phyloP scores from a whole-genome alignment of 768 basidiomycete genomes.

The Boletus eberwhitei region DNA sequence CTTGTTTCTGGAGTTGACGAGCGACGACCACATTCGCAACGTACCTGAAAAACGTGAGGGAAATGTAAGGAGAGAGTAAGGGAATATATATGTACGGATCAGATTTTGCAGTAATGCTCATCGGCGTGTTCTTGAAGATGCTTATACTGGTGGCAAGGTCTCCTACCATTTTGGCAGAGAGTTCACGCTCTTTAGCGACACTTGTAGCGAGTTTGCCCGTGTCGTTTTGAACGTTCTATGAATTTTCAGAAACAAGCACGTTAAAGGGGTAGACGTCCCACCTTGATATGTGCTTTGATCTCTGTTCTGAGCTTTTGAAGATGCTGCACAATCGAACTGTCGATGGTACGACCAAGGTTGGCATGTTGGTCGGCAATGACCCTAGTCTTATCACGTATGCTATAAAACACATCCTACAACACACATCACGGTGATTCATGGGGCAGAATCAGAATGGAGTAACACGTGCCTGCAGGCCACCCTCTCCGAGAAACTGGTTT shows the following conservation, averaged over 20 bases:
- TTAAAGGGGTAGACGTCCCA: conserved; percentile 21
- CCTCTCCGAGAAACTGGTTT: conserved; percentile 98
- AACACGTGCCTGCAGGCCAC: conserved; percentile 73
- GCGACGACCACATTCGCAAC: conserved; percentile 69
- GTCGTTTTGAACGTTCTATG: conserved; percentile 88
- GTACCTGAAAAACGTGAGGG: conserved; percentile 39
- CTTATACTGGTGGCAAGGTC: conserved; percentile 86
- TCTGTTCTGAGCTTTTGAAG: conserved; percentile 91
- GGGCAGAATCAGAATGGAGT: background rate
- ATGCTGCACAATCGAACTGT: conserved; percentile 96
- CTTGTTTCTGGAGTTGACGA: conserved; percentile 85
- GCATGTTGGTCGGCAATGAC: conserved; percentile 94
- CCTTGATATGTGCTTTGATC: conserved; percentile 98
- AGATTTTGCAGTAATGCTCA: conserved; percentile 63
- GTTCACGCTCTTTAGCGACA: conserved; percentile 88
- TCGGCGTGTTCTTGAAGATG: conserved; percentile 93
- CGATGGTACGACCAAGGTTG: conserved; percentile 92
- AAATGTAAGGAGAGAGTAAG: background rate
- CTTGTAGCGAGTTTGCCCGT: conserved; percentile 87
- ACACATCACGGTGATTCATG: background rate
- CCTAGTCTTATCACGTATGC: conserved; percentile 90
- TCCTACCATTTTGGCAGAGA: conserved; percentile 79
- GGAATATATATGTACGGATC: conserved; percentile 10
- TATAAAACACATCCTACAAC: conserved; percentile 83
- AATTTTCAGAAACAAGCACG: background rate